Evolutionary conservation across 2,329 filamentous ascomycete species (phyloP), one percentile per base, ranked within the genome.

Genomic region (Fusarium compactum): DNA sequence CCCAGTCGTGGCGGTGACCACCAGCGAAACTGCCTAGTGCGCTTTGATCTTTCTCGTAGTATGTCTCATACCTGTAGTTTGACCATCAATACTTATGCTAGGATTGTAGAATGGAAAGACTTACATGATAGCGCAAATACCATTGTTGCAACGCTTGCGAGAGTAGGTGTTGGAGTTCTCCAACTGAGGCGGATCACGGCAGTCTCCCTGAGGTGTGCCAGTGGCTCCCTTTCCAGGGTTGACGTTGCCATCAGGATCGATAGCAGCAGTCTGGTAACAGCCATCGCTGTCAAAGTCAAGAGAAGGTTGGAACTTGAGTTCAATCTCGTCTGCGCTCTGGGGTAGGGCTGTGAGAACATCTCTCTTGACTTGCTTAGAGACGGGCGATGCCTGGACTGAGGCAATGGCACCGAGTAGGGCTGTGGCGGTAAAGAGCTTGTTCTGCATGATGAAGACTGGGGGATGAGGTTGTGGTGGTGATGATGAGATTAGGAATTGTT

Each of bases 181-280:
- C 10, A 80, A 72, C 51, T 78, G 76, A 14, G 45, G 70, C 12
- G 69, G 60, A n/a, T 78, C 74, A 25, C 78, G 78, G 43, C 78
- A 80, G 15, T 76, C 68, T 27, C 71, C 76, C 58, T 77, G 47
- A 9, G 75, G 76, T 6, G 73, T 77, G 24, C 74, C 74, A 6
- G 76, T 78, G 7, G 76, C 70, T 24, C 24, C 72, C 1, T 73
- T 70, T 3, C 76, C 76, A 0, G 70, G 71, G 55, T 78, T 78
- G 22, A 68, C 75, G 34, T 76, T 76, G 27, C 83, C 82, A 11
- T 76, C 59, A 1, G 73, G 74, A 62, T 78, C 77, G 40, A 85
- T 80, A 43, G 83, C 84, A n/a, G 84, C 82, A 2, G 83, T 83
- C 67, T 84, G 82, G 73, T 85, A 83, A 70, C 81, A 82, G 11